These are phyloP conservation scores for Hypoxylon crocopeplum DNA, from an alignment of 495 filamentous ascomycete species.

Conservation along the genomic window DNA sequence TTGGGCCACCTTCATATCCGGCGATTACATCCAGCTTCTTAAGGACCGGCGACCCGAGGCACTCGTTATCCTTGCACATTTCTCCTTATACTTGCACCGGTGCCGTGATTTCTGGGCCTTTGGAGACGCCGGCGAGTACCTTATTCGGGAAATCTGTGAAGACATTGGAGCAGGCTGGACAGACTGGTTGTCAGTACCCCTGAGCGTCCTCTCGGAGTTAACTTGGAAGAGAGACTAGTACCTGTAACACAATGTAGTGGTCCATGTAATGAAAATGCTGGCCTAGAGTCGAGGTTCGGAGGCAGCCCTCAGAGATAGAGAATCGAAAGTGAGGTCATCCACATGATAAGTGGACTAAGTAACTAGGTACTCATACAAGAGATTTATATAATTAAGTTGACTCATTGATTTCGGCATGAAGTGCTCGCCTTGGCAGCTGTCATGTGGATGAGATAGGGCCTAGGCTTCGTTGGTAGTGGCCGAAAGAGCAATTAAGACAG, in stretches of 20 bases:
- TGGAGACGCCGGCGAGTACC: constrained; percentile 43
- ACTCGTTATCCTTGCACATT: constrained; percentile 52
- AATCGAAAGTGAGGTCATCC: not conserved
- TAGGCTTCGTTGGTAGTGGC: constrained; percentile 15
- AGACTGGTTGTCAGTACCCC: not conserved
- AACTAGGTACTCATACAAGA: too few relatives aligned
- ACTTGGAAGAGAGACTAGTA: too few relatives aligned
- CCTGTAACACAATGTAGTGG: too few relatives aligned
- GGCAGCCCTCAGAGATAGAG: not conserved
- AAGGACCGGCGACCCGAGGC: too few relatives aligned
- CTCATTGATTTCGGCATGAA: too few relatives aligned
- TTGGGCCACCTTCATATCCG: too few relatives aligned
- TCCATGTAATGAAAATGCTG: not conserved
- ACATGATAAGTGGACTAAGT: not conserved
- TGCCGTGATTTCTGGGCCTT: constrained; percentile 47
- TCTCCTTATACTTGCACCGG: constrained; percentile 45
- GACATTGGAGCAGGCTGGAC: too few relatives aligned
- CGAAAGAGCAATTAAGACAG: constrained; percentile 10
- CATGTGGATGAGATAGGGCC: not conserved
- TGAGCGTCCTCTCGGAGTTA: not conserved
- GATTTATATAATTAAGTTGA: too few relatives aligned
- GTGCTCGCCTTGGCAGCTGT: not conserved
- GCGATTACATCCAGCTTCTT: too few relatives aligned
- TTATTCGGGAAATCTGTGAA: constrained; percentile 14
- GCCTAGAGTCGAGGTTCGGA: not conserved